These are phyloP conservation scores for Plasmopara viticola DNA, from an alignment of 352 stramenopile genomes.

Conservation along the genomic window DNA sequence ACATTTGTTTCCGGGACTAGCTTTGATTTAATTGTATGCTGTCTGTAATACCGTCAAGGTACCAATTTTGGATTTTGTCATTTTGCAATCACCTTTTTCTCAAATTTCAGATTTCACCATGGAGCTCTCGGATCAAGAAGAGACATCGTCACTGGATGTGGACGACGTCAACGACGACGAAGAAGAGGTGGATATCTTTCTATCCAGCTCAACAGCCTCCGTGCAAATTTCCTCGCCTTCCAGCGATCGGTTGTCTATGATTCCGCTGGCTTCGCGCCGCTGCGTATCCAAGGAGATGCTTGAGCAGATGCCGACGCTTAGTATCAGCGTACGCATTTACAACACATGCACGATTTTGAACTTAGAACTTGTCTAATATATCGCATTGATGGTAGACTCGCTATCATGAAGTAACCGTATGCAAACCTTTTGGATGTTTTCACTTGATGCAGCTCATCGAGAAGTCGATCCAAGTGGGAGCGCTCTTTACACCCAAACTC, in stretches of 20 bases:
- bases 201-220: slow-evolving; percentile 1
- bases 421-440: slow-evolving; percentile 62
- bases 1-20: no score
- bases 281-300: slow-evolving; percentile 66
- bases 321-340: slow-evolving; percentile 36
- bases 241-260: slow-evolving; percentile 32
- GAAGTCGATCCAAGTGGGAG: slow-evolving; percentile 68
- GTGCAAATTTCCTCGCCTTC: neutral
- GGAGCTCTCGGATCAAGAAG: slow-evolving; percentile 7
- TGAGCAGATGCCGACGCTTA: slow-evolving; percentile 63
- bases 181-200: slow-evolving; percentile 23
- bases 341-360: neutral
- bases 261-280: slow-evolving; percentile 22
- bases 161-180: slow-evolving; percentile 17
- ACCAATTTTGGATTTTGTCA: no score
- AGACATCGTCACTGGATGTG: slow-evolving; percentile 4
- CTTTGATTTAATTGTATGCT: no score
- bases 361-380: neutral
- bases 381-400: slow-evolving; percentile 26
- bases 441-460: slow-evolving; percentile 78
- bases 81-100: no score
- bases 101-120: neutral
- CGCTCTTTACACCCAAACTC: slow-evolving; percentile 63
- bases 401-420: slow-evolving; percentile 49
- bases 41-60: no score